A percentile compares a stretch with the other conserved stretches of the same genome.
Conservation (phyloP, 768 basidiomycete species). For the Brasilioporus rufonigricans region DNA sequence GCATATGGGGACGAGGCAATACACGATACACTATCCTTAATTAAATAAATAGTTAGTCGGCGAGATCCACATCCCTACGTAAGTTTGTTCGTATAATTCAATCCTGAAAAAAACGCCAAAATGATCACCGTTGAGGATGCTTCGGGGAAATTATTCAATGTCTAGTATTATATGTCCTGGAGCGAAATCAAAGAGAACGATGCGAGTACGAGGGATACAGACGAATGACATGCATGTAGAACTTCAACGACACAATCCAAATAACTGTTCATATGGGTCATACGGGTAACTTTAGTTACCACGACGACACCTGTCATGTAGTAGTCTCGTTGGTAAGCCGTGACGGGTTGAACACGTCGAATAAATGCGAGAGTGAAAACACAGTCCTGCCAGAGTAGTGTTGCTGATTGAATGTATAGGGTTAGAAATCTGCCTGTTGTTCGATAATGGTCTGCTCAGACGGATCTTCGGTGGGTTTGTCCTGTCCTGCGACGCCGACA, state of each 20-base stretch:
- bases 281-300: background rate
- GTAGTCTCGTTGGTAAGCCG: background rate
- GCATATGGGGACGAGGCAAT: background rate
- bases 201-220: background rate
- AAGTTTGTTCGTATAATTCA: background rate
- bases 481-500: conserved; percentile 41
- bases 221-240: background rate
- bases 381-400: background rate
- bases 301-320: background rate
- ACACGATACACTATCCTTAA: background rate
- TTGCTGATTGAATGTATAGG: conserved; percentile 2
- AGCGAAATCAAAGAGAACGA: background rate
- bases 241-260: no score
- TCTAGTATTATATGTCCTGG: background rate
- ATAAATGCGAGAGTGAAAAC: background rate
- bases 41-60: background rate
- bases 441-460: conserved; percentile 25
- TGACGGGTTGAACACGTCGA: background rate
- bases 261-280: conserved; percentile 3
- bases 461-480: conserved; percentile 4
- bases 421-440: background rate
- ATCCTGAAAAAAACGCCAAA: background rate
- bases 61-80: background rate
- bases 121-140: background rate
- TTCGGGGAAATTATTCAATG: background rate